Evolutionary conservation across 148 eudicot species (phyloP).

Genomic region (Pharnaceum exiguum): DNA sequence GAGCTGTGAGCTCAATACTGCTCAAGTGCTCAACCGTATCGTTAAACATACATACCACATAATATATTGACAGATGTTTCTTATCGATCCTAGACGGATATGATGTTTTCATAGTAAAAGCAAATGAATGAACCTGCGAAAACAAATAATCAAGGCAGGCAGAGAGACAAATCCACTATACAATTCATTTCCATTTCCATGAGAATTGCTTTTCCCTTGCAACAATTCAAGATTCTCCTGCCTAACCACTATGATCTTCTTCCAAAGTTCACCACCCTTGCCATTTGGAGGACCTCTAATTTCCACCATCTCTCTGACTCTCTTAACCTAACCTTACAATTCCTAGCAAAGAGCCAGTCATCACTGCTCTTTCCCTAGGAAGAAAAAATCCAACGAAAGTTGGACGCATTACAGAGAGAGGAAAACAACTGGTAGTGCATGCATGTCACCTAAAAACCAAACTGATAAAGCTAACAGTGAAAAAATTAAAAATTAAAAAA

Average conservation of each 20-base stretch:
- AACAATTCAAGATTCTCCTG: slow-evolving; percentile 9
- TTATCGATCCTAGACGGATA: too few species aligned
- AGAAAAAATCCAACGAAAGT: not conserved
- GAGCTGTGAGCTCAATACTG: too few species aligned
- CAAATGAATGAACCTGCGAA: too few species aligned
- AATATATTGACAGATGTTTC: too few species aligned
- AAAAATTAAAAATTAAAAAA: not conserved
- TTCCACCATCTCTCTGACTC: not conserved
- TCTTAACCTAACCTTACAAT: not conserved
- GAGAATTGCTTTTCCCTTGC: slow-evolving; percentile 15
- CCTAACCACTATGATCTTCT: not conserved
- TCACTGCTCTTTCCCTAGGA: slow-evolving; percentile 1
- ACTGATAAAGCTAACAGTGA: not conserved
- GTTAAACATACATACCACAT: too few species aligned
- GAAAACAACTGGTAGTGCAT: too few species aligned
- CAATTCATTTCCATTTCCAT: not conserved
- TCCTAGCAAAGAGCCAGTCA: slow-evolving; percentile 4
- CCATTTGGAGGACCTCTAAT: slow-evolving; percentile 1
- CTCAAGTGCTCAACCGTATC: too few species aligned
- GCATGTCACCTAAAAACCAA: too few species aligned
- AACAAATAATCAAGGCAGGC: too few species aligned
- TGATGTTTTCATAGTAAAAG: too few species aligned
- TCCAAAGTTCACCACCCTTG: not conserved
- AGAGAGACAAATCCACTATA: too few species aligned
- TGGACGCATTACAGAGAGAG: not conserved